Conservation (phyloP, 2,329 filamentous ascomycete species). For the Alternaria sp. region DNA sequence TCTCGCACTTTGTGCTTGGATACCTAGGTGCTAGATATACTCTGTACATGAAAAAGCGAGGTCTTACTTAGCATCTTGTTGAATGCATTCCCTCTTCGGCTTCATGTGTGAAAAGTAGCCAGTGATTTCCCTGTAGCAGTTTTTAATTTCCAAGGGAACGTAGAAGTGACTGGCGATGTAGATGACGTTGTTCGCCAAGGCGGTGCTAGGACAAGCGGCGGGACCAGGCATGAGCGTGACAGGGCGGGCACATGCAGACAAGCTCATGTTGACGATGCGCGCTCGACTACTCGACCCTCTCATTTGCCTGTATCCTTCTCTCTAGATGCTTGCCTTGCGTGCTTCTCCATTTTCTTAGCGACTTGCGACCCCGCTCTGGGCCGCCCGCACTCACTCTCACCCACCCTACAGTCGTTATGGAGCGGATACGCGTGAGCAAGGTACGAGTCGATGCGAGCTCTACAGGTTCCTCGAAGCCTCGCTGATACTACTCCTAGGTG, state of each 20-base stretch:
- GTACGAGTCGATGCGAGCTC: slow-evolving; percentile 28
- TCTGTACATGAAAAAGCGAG: background rate
- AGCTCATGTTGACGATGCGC: slow-evolving; percentile 23
- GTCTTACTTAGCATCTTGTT: background rate
- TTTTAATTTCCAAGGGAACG: background rate
- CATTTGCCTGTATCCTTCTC: background rate
- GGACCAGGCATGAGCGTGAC: slow-evolving; percentile 28
- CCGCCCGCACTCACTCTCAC: background rate
- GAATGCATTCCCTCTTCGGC: slow-evolving; percentile 2
- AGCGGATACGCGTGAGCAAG: slow-evolving; percentile 57
- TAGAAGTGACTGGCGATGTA: background rate
- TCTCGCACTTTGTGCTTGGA: background rate
- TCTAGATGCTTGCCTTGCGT: slow-evolving; percentile 8
- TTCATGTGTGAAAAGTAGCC: background rate
- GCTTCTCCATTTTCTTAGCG: slow-evolving; percentile 3
- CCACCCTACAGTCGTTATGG: slow-evolving; percentile 37
- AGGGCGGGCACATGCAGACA: slow-evolving; percentile 29
- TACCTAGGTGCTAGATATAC: background rate
- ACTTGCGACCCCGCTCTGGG: slow-evolving; percentile 1
- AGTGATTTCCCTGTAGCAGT: too few relatives aligned
- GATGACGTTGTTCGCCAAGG: slow-evolving; percentile 30
- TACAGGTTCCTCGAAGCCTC: background rate
- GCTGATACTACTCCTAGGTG: slow-evolving; percentile 50
- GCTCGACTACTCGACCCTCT: slow-evolving; percentile 8
- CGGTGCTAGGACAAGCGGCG: slow-evolving; percentile 22